A percentile compares a stretch with the other conserved stretches of the same genome.
These are phyloP conservation scores for Sicyos edulis DNA, from an alignment of 306 rosid genomes.

Conservation along the genomic window DNA sequence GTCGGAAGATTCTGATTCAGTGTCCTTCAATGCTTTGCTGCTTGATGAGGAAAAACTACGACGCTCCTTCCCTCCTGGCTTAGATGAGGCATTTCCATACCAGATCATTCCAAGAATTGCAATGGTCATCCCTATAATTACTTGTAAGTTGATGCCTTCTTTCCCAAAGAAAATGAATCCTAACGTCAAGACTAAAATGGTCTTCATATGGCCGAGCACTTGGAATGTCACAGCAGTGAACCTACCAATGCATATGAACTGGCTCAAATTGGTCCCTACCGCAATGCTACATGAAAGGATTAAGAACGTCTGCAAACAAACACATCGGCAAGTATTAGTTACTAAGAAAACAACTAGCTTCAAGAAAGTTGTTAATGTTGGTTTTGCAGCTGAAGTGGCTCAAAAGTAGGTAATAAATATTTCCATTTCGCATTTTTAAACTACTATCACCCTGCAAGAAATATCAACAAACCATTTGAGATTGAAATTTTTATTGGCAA, in stretches of 20 bases:
- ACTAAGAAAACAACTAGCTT: not conserved
- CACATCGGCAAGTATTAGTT: constrained; percentile 3
- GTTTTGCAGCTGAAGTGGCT: not conserved
- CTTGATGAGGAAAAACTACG: constrained; percentile 28
- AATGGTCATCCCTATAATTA: constrained; percentile 59
- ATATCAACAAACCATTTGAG: not conserved
- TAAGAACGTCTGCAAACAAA: constrained; percentile 46
- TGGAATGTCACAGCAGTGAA: constrained; percentile 75
- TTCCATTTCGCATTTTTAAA: not conserved
- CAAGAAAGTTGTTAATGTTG: not conserved
- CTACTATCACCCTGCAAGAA: not conserved
- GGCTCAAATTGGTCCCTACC: constrained; percentile 74
- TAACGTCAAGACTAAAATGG: constrained; percentile 57
- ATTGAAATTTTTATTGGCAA: not conserved
- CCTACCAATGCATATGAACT: constrained; percentile 77
- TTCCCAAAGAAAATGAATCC: constrained; percentile 77
- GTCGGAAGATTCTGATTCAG: constrained; percentile 24
- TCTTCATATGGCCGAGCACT: constrained; percentile 82
- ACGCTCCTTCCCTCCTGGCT: constrained; percentile 80
- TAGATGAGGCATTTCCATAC: constrained; percentile 79
- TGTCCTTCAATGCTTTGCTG: constrained; percentile 17
- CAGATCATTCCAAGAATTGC: constrained; percentile 78
- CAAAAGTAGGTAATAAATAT: not conserved
- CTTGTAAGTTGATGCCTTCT: constrained; percentile 64
- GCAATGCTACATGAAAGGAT: constrained; percentile 66